phyloP scores from a whole-genome alignment of 2,329 filamentous ascomycete genomes.

The Colletotrichum sp. region DNA sequence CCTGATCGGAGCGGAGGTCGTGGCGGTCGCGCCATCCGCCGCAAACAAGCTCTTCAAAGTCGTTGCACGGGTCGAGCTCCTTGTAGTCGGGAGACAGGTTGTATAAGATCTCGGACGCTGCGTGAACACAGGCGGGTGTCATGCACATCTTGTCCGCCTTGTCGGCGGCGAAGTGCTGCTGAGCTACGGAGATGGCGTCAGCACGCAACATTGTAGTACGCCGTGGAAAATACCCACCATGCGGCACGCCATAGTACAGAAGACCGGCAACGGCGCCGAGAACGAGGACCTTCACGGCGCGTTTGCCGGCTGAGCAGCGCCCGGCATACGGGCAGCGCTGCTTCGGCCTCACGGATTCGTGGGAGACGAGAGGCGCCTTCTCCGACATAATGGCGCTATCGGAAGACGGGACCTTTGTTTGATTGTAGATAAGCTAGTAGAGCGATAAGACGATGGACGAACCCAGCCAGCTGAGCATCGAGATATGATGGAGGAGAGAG shows the following conservation, averaged over 20 bases:
- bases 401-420: not conserved
- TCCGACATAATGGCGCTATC: not conserved
- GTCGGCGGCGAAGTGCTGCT: not conserved
- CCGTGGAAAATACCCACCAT: not conserved
- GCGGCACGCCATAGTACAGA: not conserved
- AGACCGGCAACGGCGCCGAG: slow-evolving; percentile 5
- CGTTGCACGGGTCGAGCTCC: slow-evolving; percentile 68
- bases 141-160: slow-evolving; percentile 23
- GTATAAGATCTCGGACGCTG: slow-evolving; percentile 33
- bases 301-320: not conserved
- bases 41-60: slow-evolving; percentile 72
- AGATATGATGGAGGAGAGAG: not conserved
- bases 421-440: not conserved
- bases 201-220: no score
- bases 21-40: slow-evolving; percentile 69
- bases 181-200: not conserved
- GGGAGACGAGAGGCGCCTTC: slow-evolving; percentile 7
- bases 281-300: not conserved
- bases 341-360: not conserved
- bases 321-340: slow-evolving; percentile 8
- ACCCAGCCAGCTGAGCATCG: slow-evolving; percentile 16
- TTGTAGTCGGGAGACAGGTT: slow-evolving; percentile 51
- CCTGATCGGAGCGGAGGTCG: slow-evolving; percentile 69
- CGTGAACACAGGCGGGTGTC: slow-evolving; percentile 33
- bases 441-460: not conserved